Base-by-base conservation (phyloP, 805 yeast genomes). In the Komagataella populi region DNA sequence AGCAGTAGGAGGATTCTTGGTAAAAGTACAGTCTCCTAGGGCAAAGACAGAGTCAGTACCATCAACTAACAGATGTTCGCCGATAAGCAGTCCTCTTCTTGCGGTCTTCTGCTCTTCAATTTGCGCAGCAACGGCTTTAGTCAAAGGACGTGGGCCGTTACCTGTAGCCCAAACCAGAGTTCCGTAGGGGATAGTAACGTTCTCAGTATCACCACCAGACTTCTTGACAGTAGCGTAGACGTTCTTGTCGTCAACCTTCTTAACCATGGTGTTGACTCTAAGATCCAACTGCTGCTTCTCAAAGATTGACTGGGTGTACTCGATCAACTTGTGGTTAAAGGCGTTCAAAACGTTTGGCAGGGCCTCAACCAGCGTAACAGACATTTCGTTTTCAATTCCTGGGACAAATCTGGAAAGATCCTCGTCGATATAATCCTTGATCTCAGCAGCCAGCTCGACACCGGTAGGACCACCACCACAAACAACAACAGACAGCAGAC, bases 381-480 rank as follows among this genome's bases (percentile, higher is more conserved):
- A 78, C 68, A 89, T 80, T 68, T 90, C 97, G 59, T 75, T 71
- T 57, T 87, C 82, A 57, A 90, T 78, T 61, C 77, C 84, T 46
- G 97, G 97, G 71, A 87, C 84, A 89, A 95, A 87, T 70, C 83
- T 86, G 60, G 72, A 70, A 69, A 90, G 76, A 69, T 90, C 98
- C 68, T 90, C 95, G 67, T 86, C 89, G 55, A 89, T 85, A 70
- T 87, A 91, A 69, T 90, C 98, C 71, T 86, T 95, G 60, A 90
- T 72, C 70, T 91, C 97, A 63, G 96, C 98, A 58, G 97, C 96
- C 61, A 89, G 85, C 71, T 89, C 97, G 55, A 90, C 96, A 72
- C 98, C 98, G 47, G 98, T 90, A 65, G 98, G 97, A 57, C 98
- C 98, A 70, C 97, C 98, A 62, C 98, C 98, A 59, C 93, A 95